These are phyloP conservation scores for Arachis stenosperma DNA, from an alignment of 306 rosid species.

Conservation along the genomic window DNA sequence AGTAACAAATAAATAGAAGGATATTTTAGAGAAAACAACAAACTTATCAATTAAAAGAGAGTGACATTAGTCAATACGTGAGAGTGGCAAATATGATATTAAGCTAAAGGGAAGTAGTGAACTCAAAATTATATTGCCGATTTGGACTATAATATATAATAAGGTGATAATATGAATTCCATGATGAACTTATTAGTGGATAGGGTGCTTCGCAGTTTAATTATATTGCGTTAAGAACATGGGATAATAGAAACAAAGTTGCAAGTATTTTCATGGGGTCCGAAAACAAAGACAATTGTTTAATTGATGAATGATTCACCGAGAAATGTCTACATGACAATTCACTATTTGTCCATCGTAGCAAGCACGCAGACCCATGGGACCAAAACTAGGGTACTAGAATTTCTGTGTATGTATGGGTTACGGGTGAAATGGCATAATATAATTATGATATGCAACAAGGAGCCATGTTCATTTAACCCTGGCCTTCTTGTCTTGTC, in stretches of 20 bases:
- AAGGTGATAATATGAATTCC: not conserved
- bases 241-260: conserved; percentile 20
- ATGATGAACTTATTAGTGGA: conserved; percentile 22
- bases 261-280: conserved; percentile 19
- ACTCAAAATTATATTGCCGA: not conserved
- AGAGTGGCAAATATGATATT: too few species aligned
- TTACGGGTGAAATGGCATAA: conserved; percentile 47
- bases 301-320: conserved; percentile 64
- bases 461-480: conserved; percentile 61
- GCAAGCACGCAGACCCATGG: conserved; percentile 48
- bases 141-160: not conserved
- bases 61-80: too few species aligned
- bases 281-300: conserved; percentile 56
- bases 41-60: too few species aligned
- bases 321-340: conserved; percentile 31
- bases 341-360: conserved; percentile 17
- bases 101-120: not conserved
- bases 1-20: too few species aligned
- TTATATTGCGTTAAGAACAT: not conserved
- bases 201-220: conserved; percentile 20
- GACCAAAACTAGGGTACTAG: conserved; percentile 47
- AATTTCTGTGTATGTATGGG: conserved; percentile 41
- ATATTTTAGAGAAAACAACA: too few species aligned
- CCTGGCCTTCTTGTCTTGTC: conserved; percentile 57
- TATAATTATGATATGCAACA: conserved; percentile 46